Percentiles rank a stretch among this genome's conserved stretches.
phyloP scores from a whole-genome alignment of 106 monocot genomes.

The Xerophyta viscosa region DNA sequence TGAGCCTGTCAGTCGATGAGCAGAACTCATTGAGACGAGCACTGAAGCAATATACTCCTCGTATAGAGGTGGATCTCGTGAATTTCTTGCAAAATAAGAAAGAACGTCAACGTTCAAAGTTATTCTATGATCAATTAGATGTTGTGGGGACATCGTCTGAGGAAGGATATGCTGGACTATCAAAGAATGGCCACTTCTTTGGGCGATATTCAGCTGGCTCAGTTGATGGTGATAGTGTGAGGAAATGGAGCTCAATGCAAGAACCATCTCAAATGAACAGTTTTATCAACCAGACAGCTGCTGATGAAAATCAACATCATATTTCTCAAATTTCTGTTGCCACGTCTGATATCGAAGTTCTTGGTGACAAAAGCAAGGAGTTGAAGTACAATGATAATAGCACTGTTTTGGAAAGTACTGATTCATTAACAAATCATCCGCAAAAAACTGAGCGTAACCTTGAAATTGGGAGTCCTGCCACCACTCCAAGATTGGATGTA shows the following conservation, averaged over 20 bases:
- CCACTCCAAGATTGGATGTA: constrained; percentile 47
- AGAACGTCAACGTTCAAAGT: constrained; percentile 77
- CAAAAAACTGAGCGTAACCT: constrained; percentile 31
- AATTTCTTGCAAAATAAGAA: constrained; percentile 95
- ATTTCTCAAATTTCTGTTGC: constrained; percentile 29
- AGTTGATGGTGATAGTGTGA: constrained; percentile 59
- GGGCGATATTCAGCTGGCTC: constrained; percentile 71
- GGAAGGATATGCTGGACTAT: constrained; percentile 58
- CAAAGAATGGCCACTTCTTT: constrained; percentile 57
- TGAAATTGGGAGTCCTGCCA: constrained; percentile 39
- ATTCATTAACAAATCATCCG: constrained; percentile 18
- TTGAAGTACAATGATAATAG: constrained; percentile 10
- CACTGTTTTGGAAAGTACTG: constrained; percentile 16
- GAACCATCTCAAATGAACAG: constrained; percentile 35
- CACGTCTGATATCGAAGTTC: constrained; percentile 23
- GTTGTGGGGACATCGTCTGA: constrained; percentile 78
- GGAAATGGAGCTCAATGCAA: constrained; percentile 64
- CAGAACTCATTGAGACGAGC: constrained; percentile 84
- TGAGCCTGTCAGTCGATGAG: constrained; percentile 77
- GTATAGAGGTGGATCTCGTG: constrained; percentile 95
- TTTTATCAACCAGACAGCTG: constrained; percentile 24
- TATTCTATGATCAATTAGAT: constrained; percentile 85
- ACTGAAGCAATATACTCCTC: constrained; percentile 92
- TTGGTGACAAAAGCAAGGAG: constrained; percentile 26
- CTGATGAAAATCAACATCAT: constrained; percentile 36